phyloP scores from a whole-genome alignment of 2,329 filamentous ascomycete species.

The Fusarium buharicum region DNA sequence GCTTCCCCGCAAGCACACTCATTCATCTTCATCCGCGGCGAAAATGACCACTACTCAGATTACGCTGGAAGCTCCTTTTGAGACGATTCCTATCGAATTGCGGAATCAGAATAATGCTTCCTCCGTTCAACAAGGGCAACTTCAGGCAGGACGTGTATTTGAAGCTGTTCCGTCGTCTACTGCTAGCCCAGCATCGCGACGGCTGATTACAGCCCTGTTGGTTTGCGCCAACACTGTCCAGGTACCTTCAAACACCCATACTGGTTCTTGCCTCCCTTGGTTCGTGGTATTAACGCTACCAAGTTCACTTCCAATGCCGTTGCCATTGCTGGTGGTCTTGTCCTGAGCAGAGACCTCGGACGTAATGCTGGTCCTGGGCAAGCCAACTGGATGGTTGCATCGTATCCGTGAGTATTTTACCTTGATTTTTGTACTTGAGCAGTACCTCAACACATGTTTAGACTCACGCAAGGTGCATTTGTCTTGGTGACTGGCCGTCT shows the following conservation, averaged over 20 bases:
- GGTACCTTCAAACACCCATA: too few relatives aligned
- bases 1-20: not conserved
- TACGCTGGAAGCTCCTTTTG: not conserved
- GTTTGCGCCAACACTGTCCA: constrained; percentile 22
- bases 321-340: constrained; percentile 13
- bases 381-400: constrained; percentile 21
- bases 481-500: constrained; percentile 63
- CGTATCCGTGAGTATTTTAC: constrained; percentile 14
- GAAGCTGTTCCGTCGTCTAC: constrained; percentile 18
- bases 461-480: constrained; percentile 62
- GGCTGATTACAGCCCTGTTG: constrained; percentile 9
- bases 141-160: not conserved
- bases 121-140: not conserved
- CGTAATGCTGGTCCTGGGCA: constrained; percentile 18
- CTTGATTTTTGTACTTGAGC: too few relatives aligned
- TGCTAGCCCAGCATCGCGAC: constrained; percentile 4
- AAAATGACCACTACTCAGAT: constrained; percentile 14
- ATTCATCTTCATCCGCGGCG: not conserved
- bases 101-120: not conserved
- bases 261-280: too few relatives aligned
- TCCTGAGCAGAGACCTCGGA: constrained; percentile 10
- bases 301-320: constrained; percentile 16
- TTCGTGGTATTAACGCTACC: not conserved
- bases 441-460: too few relatives aligned
- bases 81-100: not conserved